A percentile compares a stretch with the other conserved stretches of the same genome.
Evolutionary conservation across 805 yeast genomes (phyloP).

Genomic region (Saturnispora ahearnii): DNA sequence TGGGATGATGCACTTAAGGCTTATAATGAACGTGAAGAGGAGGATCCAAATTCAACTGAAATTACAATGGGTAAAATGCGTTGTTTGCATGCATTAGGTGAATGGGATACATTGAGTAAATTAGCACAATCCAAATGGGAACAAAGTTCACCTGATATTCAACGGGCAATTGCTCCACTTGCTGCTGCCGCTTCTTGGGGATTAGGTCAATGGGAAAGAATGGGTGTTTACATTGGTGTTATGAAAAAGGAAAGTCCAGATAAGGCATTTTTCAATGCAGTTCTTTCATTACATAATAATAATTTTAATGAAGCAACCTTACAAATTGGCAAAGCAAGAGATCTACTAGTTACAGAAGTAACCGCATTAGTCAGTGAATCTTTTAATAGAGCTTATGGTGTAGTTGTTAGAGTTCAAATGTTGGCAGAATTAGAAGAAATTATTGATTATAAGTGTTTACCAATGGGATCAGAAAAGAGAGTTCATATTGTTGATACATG

Average conservation of each 20-base stretch:
- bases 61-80: conserved; percentile 97
- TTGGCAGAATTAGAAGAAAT: conserved; percentile 94
- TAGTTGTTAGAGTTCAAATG: conserved; percentile 95
- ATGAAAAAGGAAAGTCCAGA: conserved; percentile 93
- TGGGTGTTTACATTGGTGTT: conserved; percentile 83
- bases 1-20: conserved; percentile 98
- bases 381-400: conserved; percentile 93
- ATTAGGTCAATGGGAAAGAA: conserved; percentile 89
- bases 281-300: conserved; percentile 74
- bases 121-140: conserved; percentile 84
- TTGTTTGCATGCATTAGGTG: conserved; percentile 96
- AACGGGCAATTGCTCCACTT: conserved; percentile 83
- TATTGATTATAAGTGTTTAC: conserved; percentile 75
- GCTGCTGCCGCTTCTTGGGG: conserved; percentile 99
- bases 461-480: conserved; percentile 75
- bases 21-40: conserved; percentile 66
- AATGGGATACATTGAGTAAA: conserved; percentile 88
- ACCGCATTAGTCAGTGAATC: conserved; percentile 93
- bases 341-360: conserved; percentile 81
- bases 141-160: conserved; percentile 58
- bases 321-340: conserved; percentile 80
- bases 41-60: conserved; percentile 65
- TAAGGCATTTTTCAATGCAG: conserved; percentile 89
- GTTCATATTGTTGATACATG: conserved; percentile 79
- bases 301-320: conserved; percentile 72